A percentile compares a stretch with the other conserved stretches of the same genome.
Conservation (phyloP, 2,329 filamentous ascomycete genomes). For the Cercospora brassicicola region DNA sequence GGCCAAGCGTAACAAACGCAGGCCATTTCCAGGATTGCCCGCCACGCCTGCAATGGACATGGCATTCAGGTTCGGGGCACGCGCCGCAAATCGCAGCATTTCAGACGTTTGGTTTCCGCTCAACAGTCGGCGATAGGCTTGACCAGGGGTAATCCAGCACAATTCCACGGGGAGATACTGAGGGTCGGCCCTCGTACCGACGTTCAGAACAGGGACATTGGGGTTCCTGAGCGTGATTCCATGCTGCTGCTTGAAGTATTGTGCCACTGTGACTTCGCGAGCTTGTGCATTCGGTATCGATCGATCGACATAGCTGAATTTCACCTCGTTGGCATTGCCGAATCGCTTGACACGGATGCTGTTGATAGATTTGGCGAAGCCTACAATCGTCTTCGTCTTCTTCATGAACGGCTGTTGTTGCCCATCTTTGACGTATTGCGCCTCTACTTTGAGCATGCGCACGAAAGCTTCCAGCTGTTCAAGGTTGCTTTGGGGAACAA, state of each 20-base stretch:
- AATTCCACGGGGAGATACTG: slow-evolving; percentile 67
- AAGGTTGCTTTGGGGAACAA: slow-evolving; percentile 29
- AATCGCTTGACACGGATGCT: slow-evolving; percentile 28
- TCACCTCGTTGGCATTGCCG: slow-evolving; percentile 50
- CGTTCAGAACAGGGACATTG: slow-evolving; percentile 58
- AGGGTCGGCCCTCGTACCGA: slow-evolving; percentile 59
- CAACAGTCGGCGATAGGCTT: slow-evolving; percentile 62
- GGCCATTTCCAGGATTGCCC: slow-evolving; percentile 49
- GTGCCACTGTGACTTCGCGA: slow-evolving; percentile 52
- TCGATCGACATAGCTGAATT: slow-evolving; percentile 45
- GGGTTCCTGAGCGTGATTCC: slow-evolving; percentile 52
- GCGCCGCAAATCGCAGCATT: slow-evolving; percentile 74
- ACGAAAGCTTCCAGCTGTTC: slow-evolving; percentile 32
- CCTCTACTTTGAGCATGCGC: slow-evolving; percentile 35
- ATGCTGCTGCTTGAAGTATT: slow-evolving; percentile 51
- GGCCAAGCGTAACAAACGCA: slow-evolving; percentile 57
- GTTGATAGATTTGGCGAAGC: slow-evolving; percentile 43
- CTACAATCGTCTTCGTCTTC: slow-evolving; percentile 49
- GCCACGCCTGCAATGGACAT: slow-evolving; percentile 56
- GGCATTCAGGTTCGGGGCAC: slow-evolving; percentile 66
- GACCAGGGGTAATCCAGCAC: slow-evolving; percentile 64
- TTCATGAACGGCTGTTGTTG: slow-evolving; percentile 26
- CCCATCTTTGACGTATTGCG: slow-evolving; percentile 30
- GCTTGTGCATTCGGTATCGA: slow-evolving; percentile 29
- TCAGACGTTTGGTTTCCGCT: slow-evolving; percentile 59